Conservation (phyloP, 148 eudicot species). For the Salicornia ramosissima region DNA sequence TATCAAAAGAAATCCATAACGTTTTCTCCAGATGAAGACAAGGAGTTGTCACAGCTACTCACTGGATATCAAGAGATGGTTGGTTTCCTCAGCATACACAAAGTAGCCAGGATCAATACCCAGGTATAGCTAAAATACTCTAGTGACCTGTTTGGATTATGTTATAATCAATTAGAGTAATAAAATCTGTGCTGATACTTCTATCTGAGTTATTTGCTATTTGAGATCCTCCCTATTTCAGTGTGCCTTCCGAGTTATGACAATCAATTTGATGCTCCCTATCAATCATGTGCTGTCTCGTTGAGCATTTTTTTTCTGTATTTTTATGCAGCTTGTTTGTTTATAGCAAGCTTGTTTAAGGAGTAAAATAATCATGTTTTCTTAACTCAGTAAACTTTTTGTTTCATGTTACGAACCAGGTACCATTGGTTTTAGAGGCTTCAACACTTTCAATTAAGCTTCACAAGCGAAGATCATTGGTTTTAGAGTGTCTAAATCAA, state of each 20-base stretch:
- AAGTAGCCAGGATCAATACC: constrained; percentile 78
- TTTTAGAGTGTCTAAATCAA: constrained; percentile 88
- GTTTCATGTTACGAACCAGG: constrained; percentile 39
- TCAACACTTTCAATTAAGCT: constrained; percentile 87
- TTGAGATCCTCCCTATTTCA: background rate
- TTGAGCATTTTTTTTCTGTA: too few species aligned
- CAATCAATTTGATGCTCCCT: too few species aligned
- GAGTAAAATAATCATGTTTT: background rate
- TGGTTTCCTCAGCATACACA: constrained; percentile 84
- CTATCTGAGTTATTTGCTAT: background rate
- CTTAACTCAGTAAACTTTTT: background rate
- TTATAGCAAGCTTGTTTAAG: background rate
- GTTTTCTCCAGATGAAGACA: constrained; percentile 68
- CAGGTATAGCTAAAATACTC: constrained; percentile 43
- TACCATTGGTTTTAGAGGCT: constrained; percentile 77
- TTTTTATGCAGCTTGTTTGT: background rate
- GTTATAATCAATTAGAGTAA: background rate
- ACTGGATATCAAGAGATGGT: constrained; percentile 95
- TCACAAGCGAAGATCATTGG: constrained; percentile 64
- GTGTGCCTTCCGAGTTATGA: too few species aligned
- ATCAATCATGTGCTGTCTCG: background rate
- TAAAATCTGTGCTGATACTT: background rate
- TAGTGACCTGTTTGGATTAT: background rate
- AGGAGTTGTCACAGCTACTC: constrained; percentile 77
- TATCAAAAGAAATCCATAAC: constrained; percentile 8